These are phyloP conservation scores for Russula vinacea DNA, from an alignment of 768 basidiomycete species.

Conservation along the genomic window DNA sequence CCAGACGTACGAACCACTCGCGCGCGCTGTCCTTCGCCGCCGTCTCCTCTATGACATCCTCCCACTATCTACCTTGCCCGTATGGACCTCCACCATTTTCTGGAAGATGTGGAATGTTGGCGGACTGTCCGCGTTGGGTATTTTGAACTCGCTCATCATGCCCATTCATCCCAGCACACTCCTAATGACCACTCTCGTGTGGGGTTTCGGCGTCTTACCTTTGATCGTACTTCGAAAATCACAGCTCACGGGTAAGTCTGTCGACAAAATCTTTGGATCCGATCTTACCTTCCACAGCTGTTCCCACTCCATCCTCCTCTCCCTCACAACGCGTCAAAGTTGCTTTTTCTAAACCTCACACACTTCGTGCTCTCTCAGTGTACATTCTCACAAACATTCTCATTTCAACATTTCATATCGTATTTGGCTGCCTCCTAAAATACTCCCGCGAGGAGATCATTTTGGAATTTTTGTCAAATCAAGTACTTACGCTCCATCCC, in stretches of 20 bases:
- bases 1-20: constrained; percentile 61
- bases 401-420: constrained; percentile 45
- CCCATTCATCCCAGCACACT: constrained; percentile 43
- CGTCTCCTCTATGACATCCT: constrained; percentile 58
- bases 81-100: constrained; percentile 43
- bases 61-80: constrained; percentile 46
- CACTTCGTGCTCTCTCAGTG: constrained; percentile 43
- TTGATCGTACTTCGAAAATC: constrained; percentile 55
- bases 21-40: constrained; percentile 58
- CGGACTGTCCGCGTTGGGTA: constrained; percentile 36
- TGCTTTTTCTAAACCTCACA: constrained; percentile 48
- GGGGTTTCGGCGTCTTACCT: constrained; percentile 56
- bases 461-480: constrained; percentile 64
- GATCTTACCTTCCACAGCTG: constrained; percentile 38
- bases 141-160: constrained; percentile 41
- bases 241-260: constrained; percentile 54
- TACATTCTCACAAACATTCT: constrained; percentile 49
- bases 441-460: constrained; percentile 36
- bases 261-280: not conserved
- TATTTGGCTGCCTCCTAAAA: constrained; percentile 38
- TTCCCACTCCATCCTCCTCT: constrained; percentile 49
- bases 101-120: constrained; percentile 49
- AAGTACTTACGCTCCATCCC: constrained; percentile 43
- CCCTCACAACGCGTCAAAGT: constrained; percentile 48
- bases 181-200: constrained; percentile 42